A percentile compares a stretch with the other conserved stretches of the same genome.
These are phyloP conservation scores for Cornus controversa DNA, from an alignment of 148 eudicot species.

Conservation along the genomic window DNA sequence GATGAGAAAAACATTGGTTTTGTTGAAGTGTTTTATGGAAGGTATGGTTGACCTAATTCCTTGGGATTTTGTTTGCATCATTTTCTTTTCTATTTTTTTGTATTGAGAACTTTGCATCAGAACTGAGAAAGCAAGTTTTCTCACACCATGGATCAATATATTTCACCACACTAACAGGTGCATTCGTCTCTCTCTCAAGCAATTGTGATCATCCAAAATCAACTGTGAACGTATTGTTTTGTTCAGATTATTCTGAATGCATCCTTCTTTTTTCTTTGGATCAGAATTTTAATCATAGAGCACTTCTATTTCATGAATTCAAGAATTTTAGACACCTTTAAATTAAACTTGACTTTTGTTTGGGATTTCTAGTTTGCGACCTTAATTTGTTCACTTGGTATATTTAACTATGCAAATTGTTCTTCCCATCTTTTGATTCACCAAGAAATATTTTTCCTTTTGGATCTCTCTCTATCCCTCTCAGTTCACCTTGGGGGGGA, in stretches of 20 bases:
- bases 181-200: neutral
- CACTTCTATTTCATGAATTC: too few relatives aligned
- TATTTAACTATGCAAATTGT: too few relatives aligned
- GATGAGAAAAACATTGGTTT: slow-evolving; percentile 42
- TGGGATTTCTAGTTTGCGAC: neutral
- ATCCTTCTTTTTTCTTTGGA: neutral
- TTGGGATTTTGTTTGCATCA: neutral
- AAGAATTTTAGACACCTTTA: too few relatives aligned
- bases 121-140: neutral
- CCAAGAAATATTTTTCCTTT: too few relatives aligned
- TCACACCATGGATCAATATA: neutral
- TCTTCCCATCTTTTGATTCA: too few relatives aligned
- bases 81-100: neutral
- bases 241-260: neutral
- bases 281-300: too few relatives aligned
- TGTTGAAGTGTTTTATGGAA: slow-evolving; percentile 54
- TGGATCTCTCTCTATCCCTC: too few relatives aligned
- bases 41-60: slow-evolving; percentile 27
- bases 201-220: neutral
- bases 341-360: too few relatives aligned
- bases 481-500: too few relatives aligned
- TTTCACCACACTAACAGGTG: neutral
- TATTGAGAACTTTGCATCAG: neutral
- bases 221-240: neutral
- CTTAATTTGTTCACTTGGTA: too few relatives aligned